phyloP scores from a whole-genome alignment of 805 yeast species.

The Zygotorulaspora chibaensis region DNA sequence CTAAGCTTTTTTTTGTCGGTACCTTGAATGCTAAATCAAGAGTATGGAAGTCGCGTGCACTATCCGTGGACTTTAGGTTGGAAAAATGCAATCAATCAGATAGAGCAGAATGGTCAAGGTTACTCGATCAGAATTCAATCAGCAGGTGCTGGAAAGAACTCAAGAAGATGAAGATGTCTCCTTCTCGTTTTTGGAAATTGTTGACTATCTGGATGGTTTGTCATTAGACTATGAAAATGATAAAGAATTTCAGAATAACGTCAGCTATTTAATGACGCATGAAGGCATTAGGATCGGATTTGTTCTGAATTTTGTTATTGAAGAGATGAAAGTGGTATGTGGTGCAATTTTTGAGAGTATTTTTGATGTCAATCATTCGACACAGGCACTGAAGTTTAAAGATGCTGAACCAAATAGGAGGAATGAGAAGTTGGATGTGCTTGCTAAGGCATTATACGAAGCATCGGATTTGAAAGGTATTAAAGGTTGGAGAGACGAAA shows the following conservation, averaged over 20 bases:
- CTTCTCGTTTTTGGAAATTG: slow-evolving; percentile 26
- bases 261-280: slow-evolving; percentile 38
- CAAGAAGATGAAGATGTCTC: slow-evolving; percentile 17
- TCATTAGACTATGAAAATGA: slow-evolving; percentile 22
- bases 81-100: not conserved
- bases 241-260: slow-evolving; percentile 22
- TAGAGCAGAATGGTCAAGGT: slow-evolving; percentile 23
- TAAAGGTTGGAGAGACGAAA: slow-evolving; percentile 83
- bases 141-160: slow-evolving; percentile 25
- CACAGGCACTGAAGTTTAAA: slow-evolving; percentile 30
- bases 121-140: slow-evolving; percentile 6
- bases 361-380: slow-evolving; percentile 31
- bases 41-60: not conserved
- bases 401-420: slow-evolving; percentile 32
- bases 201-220: slow-evolving; percentile 29
- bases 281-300: slow-evolving; percentile 39
- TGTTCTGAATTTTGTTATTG: slow-evolving; percentile 35
- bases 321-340: slow-evolving; percentile 27
- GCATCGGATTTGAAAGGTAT: slow-evolving; percentile 37
- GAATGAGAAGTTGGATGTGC: slow-evolving; percentile 39
- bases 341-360: slow-evolving; percentile 14
- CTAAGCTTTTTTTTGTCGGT: not conserved
- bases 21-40: not conserved
- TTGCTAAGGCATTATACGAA: slow-evolving; percentile 43
- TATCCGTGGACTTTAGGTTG: not conserved